phyloP scores from a whole-genome alignment of 108 stramenopile genomes.

The Cyclotella kingstonii region DNA sequence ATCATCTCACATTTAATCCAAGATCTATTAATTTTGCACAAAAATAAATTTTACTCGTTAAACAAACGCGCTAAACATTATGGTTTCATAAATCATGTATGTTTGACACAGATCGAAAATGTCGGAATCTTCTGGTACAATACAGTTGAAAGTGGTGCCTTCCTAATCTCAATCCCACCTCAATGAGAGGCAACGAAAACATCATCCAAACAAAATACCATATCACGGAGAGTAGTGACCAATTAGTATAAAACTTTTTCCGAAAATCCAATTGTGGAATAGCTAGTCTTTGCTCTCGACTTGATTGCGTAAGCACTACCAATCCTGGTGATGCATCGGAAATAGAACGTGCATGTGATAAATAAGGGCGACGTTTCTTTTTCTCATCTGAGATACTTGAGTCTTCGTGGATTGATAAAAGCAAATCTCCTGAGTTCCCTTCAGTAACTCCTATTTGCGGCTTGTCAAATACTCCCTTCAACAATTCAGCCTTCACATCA shows the following conservation, averaged over 20 bases:
- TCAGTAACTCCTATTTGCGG: not conserved
- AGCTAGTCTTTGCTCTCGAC: not conserved
- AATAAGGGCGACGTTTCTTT: constrained; percentile 8
- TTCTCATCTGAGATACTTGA: not conserved
- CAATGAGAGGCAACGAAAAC: constrained; percentile 16
- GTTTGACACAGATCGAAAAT: not conserved
- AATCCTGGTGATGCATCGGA: not conserved
- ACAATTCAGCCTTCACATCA: constrained; percentile 10
- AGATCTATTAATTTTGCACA: not conserved
- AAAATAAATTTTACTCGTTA: not conserved
- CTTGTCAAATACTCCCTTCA: not conserved
- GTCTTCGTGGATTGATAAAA: no score
- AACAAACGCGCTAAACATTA: no score
- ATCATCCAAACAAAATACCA: constrained; percentile 8
- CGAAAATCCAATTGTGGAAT: not conserved
- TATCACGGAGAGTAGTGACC: constrained; percentile 7
- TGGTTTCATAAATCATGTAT: constrained; percentile 4
- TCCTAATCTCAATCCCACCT: constrained; percentile 9
- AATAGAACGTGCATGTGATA: constrained; percentile 13
- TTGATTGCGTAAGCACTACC: not conserved
- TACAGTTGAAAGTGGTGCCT: not conserved
- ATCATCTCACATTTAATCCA: not conserved
- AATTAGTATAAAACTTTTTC: not conserved
- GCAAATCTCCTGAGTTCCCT: no score
- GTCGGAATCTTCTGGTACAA: not conserved